Conservation (phyloP, 2,329 filamentous ascomycete genomes). For the Sordariomycetes sp. region DNA sequence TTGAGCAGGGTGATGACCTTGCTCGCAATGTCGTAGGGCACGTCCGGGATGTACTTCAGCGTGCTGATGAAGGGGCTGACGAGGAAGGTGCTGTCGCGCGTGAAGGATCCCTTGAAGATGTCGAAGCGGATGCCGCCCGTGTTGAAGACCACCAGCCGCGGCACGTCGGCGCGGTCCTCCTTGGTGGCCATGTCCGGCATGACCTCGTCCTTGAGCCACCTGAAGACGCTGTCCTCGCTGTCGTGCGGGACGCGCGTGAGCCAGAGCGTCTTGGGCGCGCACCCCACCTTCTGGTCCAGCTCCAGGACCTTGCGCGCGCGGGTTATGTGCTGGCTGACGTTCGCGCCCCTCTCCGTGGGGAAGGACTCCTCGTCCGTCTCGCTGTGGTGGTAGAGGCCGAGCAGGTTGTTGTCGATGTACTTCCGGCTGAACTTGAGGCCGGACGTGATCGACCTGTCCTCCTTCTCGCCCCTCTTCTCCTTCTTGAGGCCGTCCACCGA, state of each 20-base stretch:
- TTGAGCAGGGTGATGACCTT: constrained; percentile 55
- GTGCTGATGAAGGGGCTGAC: constrained; percentile 80
- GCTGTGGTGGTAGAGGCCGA: constrained; percentile 73
- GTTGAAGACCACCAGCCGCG: constrained; percentile 70
- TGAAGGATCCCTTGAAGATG: constrained; percentile 87
- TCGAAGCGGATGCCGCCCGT: constrained; percentile 92
- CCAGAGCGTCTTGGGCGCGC: constrained; percentile 72
- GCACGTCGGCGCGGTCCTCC: constrained; percentile 43
- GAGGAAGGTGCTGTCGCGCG: constrained; percentile 74
- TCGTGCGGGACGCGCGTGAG: constrained; percentile 70
- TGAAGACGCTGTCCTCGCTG: constrained; percentile 64
- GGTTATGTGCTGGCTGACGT: constrained; percentile 60
- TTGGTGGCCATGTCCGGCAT: constrained; percentile 57
- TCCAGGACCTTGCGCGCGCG: constrained; percentile 58
- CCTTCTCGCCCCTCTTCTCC: constrained; percentile 14
- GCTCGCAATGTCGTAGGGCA: constrained; percentile 67
- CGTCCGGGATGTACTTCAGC: constrained; percentile 66
- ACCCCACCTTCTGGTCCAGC: constrained; percentile 70
- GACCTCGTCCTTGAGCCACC: constrained; percentile 66
- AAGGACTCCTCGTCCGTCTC: constrained; percentile 63
- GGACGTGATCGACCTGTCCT: constrained; percentile 17
- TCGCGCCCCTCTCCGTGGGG: constrained; percentile 61
- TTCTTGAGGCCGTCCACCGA: constrained; percentile 59
- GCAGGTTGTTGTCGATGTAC: constrained; percentile 92
- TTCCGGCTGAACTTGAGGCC: constrained; percentile 57